Base-by-base conservation (phyloP, 306 rosid genomes). In the Ceratonia siliqua region DNA sequence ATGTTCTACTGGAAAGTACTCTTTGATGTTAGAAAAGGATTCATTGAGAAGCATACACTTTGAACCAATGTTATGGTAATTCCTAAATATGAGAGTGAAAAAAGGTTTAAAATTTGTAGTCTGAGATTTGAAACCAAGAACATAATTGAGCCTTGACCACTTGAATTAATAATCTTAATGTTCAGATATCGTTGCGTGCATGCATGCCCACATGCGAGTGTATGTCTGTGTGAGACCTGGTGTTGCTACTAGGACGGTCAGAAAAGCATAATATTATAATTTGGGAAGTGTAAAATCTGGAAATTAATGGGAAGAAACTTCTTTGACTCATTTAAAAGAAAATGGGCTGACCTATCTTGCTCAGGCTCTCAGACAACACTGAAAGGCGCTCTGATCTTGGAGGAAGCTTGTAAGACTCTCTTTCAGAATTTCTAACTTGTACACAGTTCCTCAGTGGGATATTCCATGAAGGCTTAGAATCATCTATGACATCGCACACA, bases 391-490 rank as follows among this genome's bases (percentile, higher is more conserved):
- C 87, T 0, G 84, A 85, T 80, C 87, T 86, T 15, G 86, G 77
- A 79, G 85, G 89, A 69, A 85, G 87, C 77, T 83, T 86, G 76
- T 62, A 70, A 80, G 86, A 35, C 62, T 79, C 70, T 70, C 73
- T 64, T 46, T 81, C 84, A 39, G 67, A 79, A 48, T 78, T 85
- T 72, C 70, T 77, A 43, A 66, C 78, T 54, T 74, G 85, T 38
- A 94, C 75, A 85, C 98, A 91, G 53, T 87, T 91, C 72, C 84
- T 85, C 18, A 94, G 83, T 15, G 86, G 91, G 54, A 54, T 75
- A 82, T 91, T 87, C 96, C 97, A 94, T 43, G 90, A 85, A 75
- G 97, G 74, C 67, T 68, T 79, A 61, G 91, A 84, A 72, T 86
- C 91, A 77, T 90, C 93, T 66, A 67, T 72, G 9, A 59, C 70